phyloP scores from a whole-genome alignment of 345 rosid genomes.

The Atalantia buxifolia region DNA sequence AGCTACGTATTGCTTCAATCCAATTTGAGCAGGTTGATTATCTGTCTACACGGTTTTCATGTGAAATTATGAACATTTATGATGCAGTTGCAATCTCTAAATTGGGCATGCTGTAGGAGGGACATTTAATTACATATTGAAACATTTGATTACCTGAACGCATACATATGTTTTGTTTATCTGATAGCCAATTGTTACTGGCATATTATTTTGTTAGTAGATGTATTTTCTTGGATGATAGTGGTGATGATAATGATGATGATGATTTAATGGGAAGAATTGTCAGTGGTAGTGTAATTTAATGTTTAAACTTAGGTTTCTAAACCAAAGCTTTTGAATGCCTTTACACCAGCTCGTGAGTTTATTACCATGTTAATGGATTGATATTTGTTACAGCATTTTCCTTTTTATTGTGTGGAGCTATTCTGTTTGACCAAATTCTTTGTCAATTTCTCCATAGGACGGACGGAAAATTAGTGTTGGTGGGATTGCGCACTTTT shows the following conservation, averaged over 20 bases:
- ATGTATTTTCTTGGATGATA: neutral
- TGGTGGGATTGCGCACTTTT: conserved; percentile 96
- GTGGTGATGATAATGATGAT: neutral
- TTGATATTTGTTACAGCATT: neutral
- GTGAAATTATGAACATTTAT: neutral
- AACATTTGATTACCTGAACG: neutral
- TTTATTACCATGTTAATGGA: neutral
- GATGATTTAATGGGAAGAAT: neutral
- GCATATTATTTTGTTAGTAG: neutral
- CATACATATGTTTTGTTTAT: neutral
- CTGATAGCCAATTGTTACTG: neutral
- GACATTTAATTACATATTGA: neutral
- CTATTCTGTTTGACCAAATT: neutral
- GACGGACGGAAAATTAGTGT: conserved; percentile 80
- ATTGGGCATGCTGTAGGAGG: neutral
- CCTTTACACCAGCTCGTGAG: neutral
- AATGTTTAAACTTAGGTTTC: neutral
- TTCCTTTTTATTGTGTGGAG: neutral
- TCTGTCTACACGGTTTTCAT: neutral
- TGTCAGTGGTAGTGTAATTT: no score
- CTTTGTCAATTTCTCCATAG: conserved; percentile 27
- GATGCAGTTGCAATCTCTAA: neutral
- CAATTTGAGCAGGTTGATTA: no score
- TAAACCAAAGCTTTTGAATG: neutral
- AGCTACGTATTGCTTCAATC: no score